Base-by-base conservation (phyloP, 495 filamentous ascomycete species). In the Immersiella caudata region DNA sequence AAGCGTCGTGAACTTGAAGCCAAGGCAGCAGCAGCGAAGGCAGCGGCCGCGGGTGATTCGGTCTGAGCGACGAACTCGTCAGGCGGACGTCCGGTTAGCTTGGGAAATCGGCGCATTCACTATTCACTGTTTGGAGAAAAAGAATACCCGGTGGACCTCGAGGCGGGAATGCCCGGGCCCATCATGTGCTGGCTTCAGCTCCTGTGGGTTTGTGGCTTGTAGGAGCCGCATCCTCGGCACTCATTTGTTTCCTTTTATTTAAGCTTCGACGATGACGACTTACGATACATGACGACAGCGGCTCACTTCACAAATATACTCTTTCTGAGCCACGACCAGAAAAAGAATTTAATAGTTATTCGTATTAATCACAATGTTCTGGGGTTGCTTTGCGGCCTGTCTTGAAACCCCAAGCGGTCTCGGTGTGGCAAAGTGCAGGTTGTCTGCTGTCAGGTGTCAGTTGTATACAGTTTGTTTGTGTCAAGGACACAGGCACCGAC, bases 1-100 rank as follows among this genome's bases (percentile, higher is more conserved):
- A 93, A 88, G 86, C 84, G 88, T 62, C 88, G 80, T 60, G 84
- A 84, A 62, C 67, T 84, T 14, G 82, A 83, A 67, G 77, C 81
- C 22, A 79, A 78, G 40, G 75, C 67, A 8, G 79, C 77, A 27
- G 72, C 75, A 1, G 46, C 66, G 24, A 60, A 18, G 46, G 68
- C 70, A 24, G 72, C 70, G 55, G 60, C 60, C n/a, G 60, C 67
- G 52, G 52, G 50, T 35, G 11, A 2, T 46, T 6, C 40, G 11
- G 11, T 14, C 5, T 46, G 65, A 58, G 57, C 51, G 46, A 56
- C 16, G 24, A 6, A 18, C 33, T 46, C 27, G 33, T 24, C 29
- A 12, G 24, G 29, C 33, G 49, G 50, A 63, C 35, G 14, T 60
- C 21, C 26, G 22, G 26, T 61, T 61, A 18, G 6, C n/a, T 20